These are phyloP conservation scores for Pichia heedii DNA, from an alignment of 805 yeast species.

Conservation along the genomic window DNA sequence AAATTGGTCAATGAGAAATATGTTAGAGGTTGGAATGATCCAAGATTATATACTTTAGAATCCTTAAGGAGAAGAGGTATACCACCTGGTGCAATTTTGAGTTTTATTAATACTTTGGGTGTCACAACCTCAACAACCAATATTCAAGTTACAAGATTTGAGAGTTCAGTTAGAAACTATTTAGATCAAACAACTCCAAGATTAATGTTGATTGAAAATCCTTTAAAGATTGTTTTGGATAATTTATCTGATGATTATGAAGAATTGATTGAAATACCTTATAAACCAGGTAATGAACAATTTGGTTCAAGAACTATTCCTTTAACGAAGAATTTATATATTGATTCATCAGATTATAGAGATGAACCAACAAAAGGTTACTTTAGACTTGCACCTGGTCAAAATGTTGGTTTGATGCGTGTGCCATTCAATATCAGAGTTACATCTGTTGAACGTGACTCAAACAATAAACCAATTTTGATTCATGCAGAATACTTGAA, in stretches of 20 bases:
- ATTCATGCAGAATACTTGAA: conserved; percentile 76
- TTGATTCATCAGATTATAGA: conserved; percentile 84
- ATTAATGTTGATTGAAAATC: conserved; percentile 85
- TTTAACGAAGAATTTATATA: conserved; percentile 69
- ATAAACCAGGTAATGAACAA: conserved; percentile 73
- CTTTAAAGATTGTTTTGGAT: conserved; percentile 73
- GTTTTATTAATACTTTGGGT: conserved; percentile 90
- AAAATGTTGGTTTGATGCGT: conserved; percentile 88
- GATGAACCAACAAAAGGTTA: conserved; percentile 60
- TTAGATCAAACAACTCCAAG: conserved; percentile 90
- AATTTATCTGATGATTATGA: conserved; percentile 69
- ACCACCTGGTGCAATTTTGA: conserved; percentile 95
- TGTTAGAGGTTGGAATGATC: conserved; percentile 98
- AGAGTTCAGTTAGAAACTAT: conserved; percentile 76
- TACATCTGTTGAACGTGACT: conserved; percentile 54
- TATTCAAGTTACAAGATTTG: conserved; percentile 85
- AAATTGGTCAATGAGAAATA: conserved; percentile 70
- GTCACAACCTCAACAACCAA: conserved; percentile 91
- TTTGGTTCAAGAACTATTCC: conserved; percentile 71
- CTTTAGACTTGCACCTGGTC: conserved; percentile 89
- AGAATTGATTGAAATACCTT: conserved; percentile 70
- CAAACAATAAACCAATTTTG: conserved; percentile 52
- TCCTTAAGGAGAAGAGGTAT: conserved; percentile 95
- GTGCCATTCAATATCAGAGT: conserved; percentile 80
- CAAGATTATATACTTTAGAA: conserved; percentile 89